These are phyloP conservation scores for Beta macrorhiza DNA, from an alignment of 179 eudicot species.

Conservation along the genomic window DNA sequence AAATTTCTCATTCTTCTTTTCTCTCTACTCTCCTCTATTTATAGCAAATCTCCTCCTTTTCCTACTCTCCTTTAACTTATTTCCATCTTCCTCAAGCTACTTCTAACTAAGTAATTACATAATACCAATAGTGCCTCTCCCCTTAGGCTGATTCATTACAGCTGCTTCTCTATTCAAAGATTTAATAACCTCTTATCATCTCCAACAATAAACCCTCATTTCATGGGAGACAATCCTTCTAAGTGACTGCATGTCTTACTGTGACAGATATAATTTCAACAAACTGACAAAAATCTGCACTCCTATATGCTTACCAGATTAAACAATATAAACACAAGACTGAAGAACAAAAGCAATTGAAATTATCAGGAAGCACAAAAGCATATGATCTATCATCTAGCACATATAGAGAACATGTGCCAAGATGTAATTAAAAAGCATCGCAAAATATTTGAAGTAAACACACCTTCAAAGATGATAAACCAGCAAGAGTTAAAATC, in stretches of 20 bases:
- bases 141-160: not conserved
- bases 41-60: no score
- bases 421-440: constrained; percentile 4
- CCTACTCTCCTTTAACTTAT: no score
- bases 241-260: not conserved
- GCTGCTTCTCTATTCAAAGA: not conserved
- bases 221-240: not conserved
- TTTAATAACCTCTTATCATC: not conserved
- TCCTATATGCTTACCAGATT: not conserved
- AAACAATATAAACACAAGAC: not conserved
- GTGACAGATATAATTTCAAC: not conserved
- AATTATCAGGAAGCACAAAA: constrained; percentile 1
- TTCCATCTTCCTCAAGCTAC: no score
- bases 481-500: constrained; percentile 69
- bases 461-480: constrained; percentile 63
- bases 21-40: no score
- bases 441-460: not conserved
- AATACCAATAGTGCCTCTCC: no score
- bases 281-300: not conserved
- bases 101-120: no score
- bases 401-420: not conserved
- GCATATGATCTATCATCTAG: not conserved
- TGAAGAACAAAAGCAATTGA: not conserved
- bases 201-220: not conserved
- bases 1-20: no score